Evolutionary conservation across 768 basidiomycete genomes (phyloP).

Genomic region (Pulveroboletus ravenelii): DNA sequence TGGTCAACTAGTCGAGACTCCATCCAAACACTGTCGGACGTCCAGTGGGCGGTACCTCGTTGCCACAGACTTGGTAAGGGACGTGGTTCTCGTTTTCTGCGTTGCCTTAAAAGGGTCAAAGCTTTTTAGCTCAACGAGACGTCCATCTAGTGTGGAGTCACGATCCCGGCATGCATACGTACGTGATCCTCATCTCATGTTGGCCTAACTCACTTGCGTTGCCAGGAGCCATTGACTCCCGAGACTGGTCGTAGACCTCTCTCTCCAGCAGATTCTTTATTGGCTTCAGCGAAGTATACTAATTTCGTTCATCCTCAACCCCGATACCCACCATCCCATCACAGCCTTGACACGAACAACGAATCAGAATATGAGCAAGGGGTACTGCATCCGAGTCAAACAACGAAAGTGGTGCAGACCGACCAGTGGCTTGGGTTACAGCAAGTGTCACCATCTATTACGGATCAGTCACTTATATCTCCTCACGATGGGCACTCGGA

Average conservation of each 20-base stretch:
- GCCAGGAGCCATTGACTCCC: conserved; percentile 43
- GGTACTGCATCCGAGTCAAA: conserved; percentile 37
- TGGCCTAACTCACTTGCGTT: conserved; percentile 6
- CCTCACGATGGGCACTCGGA: conserved; percentile 65
- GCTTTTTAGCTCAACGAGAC: conserved; percentile 27
- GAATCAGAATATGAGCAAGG: conserved; percentile 34
- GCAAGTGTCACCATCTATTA: conserved; percentile 32
- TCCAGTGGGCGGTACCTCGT: conserved; percentile 43
- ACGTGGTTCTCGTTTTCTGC: conserved; percentile 26
- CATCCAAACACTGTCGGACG: conserved; percentile 38
- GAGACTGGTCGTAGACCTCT: conserved; percentile 40
- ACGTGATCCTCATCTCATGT: conserved; percentile 13
- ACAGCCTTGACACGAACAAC: conserved; percentile 44
- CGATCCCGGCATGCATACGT: conserved; percentile 30
- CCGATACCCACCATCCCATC: conserved; percentile 23
- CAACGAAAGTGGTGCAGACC: conserved; percentile 67
- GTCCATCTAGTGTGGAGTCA: conserved; percentile 34
- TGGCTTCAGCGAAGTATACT: conserved; percentile 24
- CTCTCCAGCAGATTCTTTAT: conserved; percentile 37
- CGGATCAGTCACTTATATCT: conserved; percentile 39
- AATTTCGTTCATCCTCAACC: conserved; percentile 21
- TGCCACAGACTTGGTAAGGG: conserved; percentile 42
- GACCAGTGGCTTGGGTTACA: conserved; percentile 38
- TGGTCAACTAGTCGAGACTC: conserved; percentile 24
- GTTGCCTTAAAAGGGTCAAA: conserved; percentile 22